Percentiles rank a stretch among this genome's conserved stretches.
phyloP scores from a whole-genome alignment of 2,329 filamentous ascomycete genomes.

The Stachybotrys echinatus region DNA sequence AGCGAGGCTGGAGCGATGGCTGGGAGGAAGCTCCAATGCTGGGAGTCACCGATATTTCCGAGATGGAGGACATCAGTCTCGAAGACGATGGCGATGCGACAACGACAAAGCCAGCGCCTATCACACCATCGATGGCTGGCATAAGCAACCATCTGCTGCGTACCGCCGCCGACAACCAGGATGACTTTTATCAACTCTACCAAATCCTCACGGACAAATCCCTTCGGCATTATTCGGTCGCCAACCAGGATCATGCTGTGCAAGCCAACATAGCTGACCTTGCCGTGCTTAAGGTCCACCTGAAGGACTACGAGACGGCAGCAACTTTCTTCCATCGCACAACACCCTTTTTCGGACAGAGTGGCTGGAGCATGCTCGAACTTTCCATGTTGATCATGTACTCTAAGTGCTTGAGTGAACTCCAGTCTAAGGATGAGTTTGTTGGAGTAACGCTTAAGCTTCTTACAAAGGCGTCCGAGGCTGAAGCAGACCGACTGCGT shows the following conservation, averaged over 20 bases:
- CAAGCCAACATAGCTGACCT: slow-evolving; percentile 78
- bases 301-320: slow-evolving; percentile 68
- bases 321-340: slow-evolving; percentile 74
- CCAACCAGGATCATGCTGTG: slow-evolving; percentile 71
- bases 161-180: slow-evolving; percentile 54
- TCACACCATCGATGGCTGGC: slow-evolving; percentile 22
- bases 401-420: slow-evolving; percentile 70
- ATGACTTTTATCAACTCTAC: slow-evolving; percentile 62
- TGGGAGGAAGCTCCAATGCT: slow-evolving; percentile 60
- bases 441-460: slow-evolving; percentile 70
- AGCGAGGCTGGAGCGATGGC: slow-evolving; percentile 69
- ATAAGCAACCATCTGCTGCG: slow-evolving; percentile 47
- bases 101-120: slow-evolving; percentile 5
- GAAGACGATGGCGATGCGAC: slow-evolving; percentile 29
- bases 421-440: slow-evolving; percentile 74
- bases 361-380: slow-evolving; percentile 75
- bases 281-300: slow-evolving; percentile 74
- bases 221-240: slow-evolving; percentile 75
- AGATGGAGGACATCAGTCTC: slow-evolving; percentile 55
- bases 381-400: slow-evolving; percentile 83
- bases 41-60: slow-evolving; percentile 34
- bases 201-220: slow-evolving; percentile 80
- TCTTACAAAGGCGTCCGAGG: slow-evolving; percentile 59
- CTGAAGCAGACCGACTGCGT: slow-evolving; percentile 43
- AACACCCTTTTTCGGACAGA: slow-evolving; percentile 71